Evolutionary conservation across 495 filamentous ascomycete species (phyloP), one percentile per base, ranked within the genome.

Genomic region (Aspergillus affinis): DNA sequence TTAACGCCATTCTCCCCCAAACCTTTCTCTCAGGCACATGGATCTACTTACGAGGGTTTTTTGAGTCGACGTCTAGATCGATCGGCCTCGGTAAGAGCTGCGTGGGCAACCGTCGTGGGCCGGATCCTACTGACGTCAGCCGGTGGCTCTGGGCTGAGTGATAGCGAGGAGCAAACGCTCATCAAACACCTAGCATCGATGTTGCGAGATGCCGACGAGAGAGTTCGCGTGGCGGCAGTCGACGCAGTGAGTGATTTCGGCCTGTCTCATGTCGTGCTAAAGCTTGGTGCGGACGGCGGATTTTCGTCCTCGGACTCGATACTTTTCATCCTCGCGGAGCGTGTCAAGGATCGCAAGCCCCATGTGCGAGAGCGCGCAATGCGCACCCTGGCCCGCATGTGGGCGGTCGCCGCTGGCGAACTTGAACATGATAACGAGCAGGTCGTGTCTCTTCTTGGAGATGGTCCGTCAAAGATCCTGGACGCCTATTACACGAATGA

Each of bases 401-500:
- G 94, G 94, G 94, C 88, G 12, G 92, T 93, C 52, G 93, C 91
- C 1, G 85, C 85, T 19, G 90, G 92, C 20, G 92, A 97, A 61
- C 88, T 99, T 61, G 87, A 90, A 47, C 85, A 86, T 48, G 90
- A 90, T 18, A 88, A 93, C 62, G 91, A 96, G 62, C 75, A 82
- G 8, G 86, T 96, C 17, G 81, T 79, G 6, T 78, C 84, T 21
- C 78, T 91, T 13, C 75, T 99, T 12, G 87, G 87, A 15, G 87
- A 86, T 50, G 90, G 92, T 48, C 93, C 94, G 13, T 88, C 87
- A 2, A 92, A 86, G 66, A 92, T 98, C 44, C 85, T 96, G 56
- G 91, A 92, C 64, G 86, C 90, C 0, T 90, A 88, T 61, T 99
- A 96, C 68, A 88, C 93, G 49, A 97, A 97, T 68, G 92, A 97